Conservation (phyloP, 208 protist species). For the Leishmania gerbilli region DNA sequence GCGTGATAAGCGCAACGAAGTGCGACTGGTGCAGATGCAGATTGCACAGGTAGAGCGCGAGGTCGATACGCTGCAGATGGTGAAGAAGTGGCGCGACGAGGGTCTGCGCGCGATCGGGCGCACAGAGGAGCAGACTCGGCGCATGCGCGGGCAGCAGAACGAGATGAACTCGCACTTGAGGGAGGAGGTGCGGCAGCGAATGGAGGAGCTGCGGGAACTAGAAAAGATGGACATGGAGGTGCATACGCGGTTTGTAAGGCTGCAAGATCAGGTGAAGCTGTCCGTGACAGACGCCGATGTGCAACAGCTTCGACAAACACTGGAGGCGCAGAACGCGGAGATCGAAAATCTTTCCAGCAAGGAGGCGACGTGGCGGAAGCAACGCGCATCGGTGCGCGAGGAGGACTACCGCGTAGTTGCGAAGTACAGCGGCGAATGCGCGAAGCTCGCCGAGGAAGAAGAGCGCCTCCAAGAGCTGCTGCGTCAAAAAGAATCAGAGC, state of each 20-base stretch:
- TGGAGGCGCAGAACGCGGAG: conserved; percentile 37
- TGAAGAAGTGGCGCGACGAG: conserved; percentile 56
- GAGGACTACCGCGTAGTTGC: conserved; percentile 32
- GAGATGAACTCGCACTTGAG: conserved; percentile 50
- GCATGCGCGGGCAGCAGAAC: conserved; percentile 48
- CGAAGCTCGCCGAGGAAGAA: conserved; percentile 51
- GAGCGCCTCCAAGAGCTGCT: conserved; percentile 49
- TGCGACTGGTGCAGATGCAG: conserved; percentile 51
- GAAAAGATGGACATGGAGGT: conserved; percentile 59
- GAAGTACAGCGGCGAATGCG: conserved; percentile 48
- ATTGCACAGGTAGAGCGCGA: conserved; percentile 58
- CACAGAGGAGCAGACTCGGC: conserved; percentile 40
- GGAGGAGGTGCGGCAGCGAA: conserved; percentile 43
- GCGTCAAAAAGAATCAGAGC: conserved; percentile 48
- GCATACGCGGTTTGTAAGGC: conserved; percentile 51
- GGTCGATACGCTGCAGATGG: conserved; percentile 54
- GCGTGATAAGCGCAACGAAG: conserved; percentile 66
- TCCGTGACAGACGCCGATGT: conserved; percentile 62
- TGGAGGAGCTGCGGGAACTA: conserved; percentile 46
- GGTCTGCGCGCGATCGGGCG: conserved; percentile 51
- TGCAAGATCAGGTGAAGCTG: conserved; percentile 65
- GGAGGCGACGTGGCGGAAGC: conserved; percentile 37
- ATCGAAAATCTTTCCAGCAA: conserved; percentile 13
- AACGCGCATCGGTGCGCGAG: conserved; percentile 36
- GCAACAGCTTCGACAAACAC: conserved; percentile 27